phyloP scores from a whole-genome alignment of 169 alveolate species.

The Eimeria praecox region DNA sequence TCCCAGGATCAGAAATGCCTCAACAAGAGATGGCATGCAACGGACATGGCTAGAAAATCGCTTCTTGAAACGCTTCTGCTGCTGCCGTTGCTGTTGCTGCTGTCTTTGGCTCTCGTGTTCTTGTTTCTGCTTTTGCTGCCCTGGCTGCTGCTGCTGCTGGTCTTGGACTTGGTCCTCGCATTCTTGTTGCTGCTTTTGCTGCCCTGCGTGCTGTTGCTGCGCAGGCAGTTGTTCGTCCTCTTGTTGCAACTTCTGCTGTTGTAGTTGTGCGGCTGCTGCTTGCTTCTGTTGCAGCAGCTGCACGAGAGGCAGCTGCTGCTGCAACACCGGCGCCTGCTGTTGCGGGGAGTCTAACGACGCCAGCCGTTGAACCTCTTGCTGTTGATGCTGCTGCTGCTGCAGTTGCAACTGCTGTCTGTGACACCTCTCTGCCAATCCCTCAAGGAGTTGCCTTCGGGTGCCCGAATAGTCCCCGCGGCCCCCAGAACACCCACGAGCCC shows the following conservation, averaged over 20 bases:
- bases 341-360: background rate
- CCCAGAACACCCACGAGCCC: slow-evolving; percentile 40
- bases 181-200: background rate
- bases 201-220: background rate
- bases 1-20: slow-evolving; percentile 52
- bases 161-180: background rate
- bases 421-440: slow-evolving; percentile 59
- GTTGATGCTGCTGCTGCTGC: slow-evolving; percentile 12
- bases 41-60: slow-evolving; percentile 16
- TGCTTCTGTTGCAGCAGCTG: slow-evolving; percentile 35
- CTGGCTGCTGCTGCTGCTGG: slow-evolving; percentile 4
- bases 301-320: slow-evolving; percentile 3
- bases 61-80: background rate
- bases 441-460: slow-evolving; percentile 39
- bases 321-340: background rate
- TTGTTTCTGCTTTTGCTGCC: background rate
- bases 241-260: background rate
- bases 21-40: slow-evolving; percentile 54
- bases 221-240: background rate
- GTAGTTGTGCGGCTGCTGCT: background rate
- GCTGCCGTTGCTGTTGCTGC: background rate
- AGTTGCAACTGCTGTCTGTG: slow-evolving; percentile 41
- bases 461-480: slow-evolving; percentile 31
- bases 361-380: background rate
- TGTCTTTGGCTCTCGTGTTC: background rate